Base-by-base conservation (phyloP, 441 rosid species). In the Gossypium davidsonii region DNA sequence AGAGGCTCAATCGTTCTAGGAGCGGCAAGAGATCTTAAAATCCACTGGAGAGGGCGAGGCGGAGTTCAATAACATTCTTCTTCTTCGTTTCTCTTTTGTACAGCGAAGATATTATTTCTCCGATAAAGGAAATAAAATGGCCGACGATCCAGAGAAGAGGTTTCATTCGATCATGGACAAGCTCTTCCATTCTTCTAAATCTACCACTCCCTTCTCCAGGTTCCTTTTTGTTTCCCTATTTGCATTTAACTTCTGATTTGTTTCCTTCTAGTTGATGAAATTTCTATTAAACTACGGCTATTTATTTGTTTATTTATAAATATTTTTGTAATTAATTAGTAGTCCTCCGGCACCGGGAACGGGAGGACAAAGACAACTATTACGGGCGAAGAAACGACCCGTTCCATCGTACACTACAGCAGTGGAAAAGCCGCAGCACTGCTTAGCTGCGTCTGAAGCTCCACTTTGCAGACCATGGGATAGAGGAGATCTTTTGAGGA, bases 391-490 rank as follows among this genome's bases (percentile, higher is more conserved):
- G 63, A 92, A 91, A 81, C 84, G 96, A 67, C 81, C 75, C 23
- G 72, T 77, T 83, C 81, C 82, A 1, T 88, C 85, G 28, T 84
- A 89, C 39, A 83, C 85, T 11, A 83, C 87, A 71, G 81, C 90
- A 4, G 62, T 82, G 44, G 88, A 85, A 63, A 90, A 89, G 28
- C 73, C 75, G 20, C 84, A 74, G 28, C 65, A 74, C 64, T 76
- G 74, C 70, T 74, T 63, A 53, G 73, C 59, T 3, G 31, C 73
- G 10, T 34, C 77, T 5, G 81, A 80, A 60, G 75, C 89, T 76
- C 92, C 93, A 0, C 62, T 85, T 20, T 92, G 99, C 58, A 83
- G 93, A 79, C 99, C 98, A 0, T 94, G 99, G 98, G 92, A 91
- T 77, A 85, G 99, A 53, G 89, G 92, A 10, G 98, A 94, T 74